phyloP scores from a whole-genome alignment of 179 eudicot species.

The Actinidia arguta region DNA sequence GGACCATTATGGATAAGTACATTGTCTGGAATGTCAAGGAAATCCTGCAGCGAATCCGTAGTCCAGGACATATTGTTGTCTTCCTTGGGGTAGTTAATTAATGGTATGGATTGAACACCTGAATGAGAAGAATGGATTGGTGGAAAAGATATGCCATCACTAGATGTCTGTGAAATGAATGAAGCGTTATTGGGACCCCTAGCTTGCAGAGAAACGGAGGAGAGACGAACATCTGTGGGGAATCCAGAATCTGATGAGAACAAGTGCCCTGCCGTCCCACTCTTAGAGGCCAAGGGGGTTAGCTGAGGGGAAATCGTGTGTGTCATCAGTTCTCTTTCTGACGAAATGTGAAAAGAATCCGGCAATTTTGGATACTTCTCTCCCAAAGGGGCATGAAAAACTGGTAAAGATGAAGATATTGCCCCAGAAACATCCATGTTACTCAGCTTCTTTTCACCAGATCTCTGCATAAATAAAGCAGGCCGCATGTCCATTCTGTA shows the following conservation, averaged over 20 bases:
- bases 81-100: conserved; percentile 42
- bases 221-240: conserved; percentile 42
- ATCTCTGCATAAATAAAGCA: conserved; percentile 55
- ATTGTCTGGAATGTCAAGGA: conserved; percentile 47
- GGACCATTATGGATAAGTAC: conserved; percentile 44
- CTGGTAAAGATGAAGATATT: conserved; percentile 56
- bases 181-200: conserved; percentile 35
- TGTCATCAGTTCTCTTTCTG: conserved; percentile 44
- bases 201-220: conserved; percentile 44
- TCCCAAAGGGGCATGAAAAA: conserved; percentile 42
- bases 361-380: conserved; percentile 57
- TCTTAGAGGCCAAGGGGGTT: conserved; percentile 24
- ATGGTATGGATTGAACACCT: conserved; percentile 37
- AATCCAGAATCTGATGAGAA: conserved; percentile 48
- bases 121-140: conserved; percentile 37
- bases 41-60: conserved; percentile 46
- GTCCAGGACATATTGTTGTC: conserved; percentile 51
- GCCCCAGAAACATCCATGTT: conserved; percentile 56
- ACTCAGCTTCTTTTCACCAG: conserved; percentile 41
- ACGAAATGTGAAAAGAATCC: conserved; percentile 51
- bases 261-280: conserved; percentile 34
- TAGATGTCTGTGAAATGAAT: conserved; percentile 38
- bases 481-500: conserved; percentile 48
- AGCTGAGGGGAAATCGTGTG: conserved; percentile 44
- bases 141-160: conserved; percentile 42